phyloP scores from a whole-genome alignment of 176 grass and related monocot genomes.

The Musa itinerans region DNA sequence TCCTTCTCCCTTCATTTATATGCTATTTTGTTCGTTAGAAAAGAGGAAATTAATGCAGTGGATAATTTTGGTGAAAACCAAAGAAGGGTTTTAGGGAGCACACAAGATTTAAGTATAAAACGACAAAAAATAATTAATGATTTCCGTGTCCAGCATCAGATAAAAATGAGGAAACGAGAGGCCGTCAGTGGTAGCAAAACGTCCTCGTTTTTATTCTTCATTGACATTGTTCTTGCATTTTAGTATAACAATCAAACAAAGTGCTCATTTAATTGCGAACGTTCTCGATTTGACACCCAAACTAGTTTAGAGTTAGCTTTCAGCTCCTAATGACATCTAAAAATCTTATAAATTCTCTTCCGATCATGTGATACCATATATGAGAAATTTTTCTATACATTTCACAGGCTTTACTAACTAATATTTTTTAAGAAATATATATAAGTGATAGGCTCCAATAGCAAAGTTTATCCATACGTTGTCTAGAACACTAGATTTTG shows the following conservation, averaged over 20 bases:
- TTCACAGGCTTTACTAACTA: too few relatives aligned
- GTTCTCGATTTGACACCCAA: not conserved
- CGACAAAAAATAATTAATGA: not conserved
- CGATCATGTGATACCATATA: too few relatives aligned
- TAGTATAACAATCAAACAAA: not conserved
- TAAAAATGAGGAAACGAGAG: not conserved
- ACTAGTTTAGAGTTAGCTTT: too few relatives aligned
- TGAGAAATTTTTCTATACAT: too few relatives aligned
- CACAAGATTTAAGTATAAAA: not conserved
- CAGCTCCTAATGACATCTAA: too few relatives aligned
- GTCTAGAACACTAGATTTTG: too few relatives aligned
- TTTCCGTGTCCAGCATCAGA: not conserved
- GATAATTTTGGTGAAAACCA: not conserved
- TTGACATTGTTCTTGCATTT: not conserved
- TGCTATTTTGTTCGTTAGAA: not conserved
- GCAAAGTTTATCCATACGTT: too few relatives aligned
- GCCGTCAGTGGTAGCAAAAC: not conserved
- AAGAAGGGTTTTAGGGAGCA: not conserved
- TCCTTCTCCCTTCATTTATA: not conserved
- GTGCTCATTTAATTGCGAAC: not conserved
- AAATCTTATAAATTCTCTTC: too few relatives aligned
- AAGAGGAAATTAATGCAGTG: not conserved
- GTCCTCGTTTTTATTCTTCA: not conserved
- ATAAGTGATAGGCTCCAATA: rapidly evolving
- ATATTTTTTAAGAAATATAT: too few relatives aligned